Conservation (phyloP, 2,329 filamentous ascomycete species). For the Xylariaceae sp. region DNA sequence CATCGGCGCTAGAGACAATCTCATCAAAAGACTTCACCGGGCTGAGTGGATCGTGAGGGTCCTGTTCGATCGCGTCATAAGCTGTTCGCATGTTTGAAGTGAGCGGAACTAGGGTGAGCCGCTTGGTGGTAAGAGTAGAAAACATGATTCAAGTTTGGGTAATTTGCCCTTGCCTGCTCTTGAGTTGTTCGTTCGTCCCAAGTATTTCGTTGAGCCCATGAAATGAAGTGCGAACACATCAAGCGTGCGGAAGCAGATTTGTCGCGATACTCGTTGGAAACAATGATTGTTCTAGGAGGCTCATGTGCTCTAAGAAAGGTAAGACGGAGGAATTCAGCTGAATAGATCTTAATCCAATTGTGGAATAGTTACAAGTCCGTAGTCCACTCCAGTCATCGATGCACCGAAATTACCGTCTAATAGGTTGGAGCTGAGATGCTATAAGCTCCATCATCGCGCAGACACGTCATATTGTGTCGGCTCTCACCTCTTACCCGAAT, state of each 20-base stretch:
- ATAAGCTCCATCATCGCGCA: neutral
- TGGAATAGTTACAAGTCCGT: neutral
- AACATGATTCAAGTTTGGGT: neutral
- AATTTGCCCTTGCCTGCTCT: neutral
- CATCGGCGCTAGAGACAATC: neutral
- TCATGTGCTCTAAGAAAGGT: neutral
- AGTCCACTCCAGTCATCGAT: neutral
- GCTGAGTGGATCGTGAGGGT: neutral
- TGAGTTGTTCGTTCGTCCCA: neutral
- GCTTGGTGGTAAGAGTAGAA: neutral
- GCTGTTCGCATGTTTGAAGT: neutral
- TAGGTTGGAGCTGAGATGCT: neutral
- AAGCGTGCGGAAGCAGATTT: neutral
- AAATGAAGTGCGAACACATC: neutral
- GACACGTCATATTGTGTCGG: neutral
- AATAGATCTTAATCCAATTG: neutral
- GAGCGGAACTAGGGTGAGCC: neutral
- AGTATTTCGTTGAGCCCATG: neutral
- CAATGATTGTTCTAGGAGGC: neutral
- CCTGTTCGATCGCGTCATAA: neutral
- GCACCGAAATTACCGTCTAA: neutral
- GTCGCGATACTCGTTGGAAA: neutral
- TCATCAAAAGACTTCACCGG: neutral
- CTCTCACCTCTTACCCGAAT: no score
- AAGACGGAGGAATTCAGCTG: neutral